These are phyloP conservation scores for Chrysanthemum lavandulifolium DNA, from an alignment of 129 eudicot genomes.

Conservation along the genomic window DNA sequence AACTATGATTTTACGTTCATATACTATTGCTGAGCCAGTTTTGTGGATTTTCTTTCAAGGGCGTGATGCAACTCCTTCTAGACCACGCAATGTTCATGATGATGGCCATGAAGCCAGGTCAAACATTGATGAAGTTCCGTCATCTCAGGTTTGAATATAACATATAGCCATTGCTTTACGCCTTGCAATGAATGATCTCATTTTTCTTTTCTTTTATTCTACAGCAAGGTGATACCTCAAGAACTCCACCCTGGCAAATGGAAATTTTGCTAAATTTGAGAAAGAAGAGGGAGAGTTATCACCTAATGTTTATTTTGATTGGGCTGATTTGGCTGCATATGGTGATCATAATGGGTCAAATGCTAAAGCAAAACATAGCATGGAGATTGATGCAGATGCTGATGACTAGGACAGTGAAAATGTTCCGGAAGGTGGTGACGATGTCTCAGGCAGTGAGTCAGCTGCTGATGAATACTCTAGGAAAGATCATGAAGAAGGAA, in stretches of 20 bases:
- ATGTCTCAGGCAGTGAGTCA: constrained; percentile 91
- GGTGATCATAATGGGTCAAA: constrained; percentile 36
- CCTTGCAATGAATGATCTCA: constrained; percentile 4
- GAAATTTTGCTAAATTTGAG: constrained; percentile 59
- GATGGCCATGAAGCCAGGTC: constrained; percentile 53
- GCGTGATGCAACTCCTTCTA: constrained; percentile 37
- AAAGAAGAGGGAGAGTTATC: constrained; percentile 98
- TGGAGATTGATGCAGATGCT: constrained; percentile 63
- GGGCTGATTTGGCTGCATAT: constrained; percentile 45
- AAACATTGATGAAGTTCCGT: constrained; percentile 39
- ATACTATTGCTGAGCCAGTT: background rate
- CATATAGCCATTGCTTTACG: constrained; percentile 13
- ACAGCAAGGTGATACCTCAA: constrained; percentile 51
- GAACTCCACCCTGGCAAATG: constrained; percentile 47
- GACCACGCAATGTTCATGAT: constrained; percentile 39
- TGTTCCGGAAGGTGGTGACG: constrained; percentile 73
- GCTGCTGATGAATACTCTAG: constrained; percentile 85
- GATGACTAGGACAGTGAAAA: constrained; percentile 90
- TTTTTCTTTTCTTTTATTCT: constrained; percentile 10
- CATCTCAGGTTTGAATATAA: constrained; percentile 48
- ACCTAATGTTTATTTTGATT: constrained; percentile 81
- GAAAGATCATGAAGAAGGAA: constrained; percentile 79
- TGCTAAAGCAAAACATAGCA: constrained; percentile 35
- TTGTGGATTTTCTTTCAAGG: constrained; percentile 34
- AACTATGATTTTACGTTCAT: constrained; percentile 1